A percentile compares a stretch with the other conserved stretches of the same genome.
phyloP scores from a whole-genome alignment of 2,329 filamentous ascomycete genomes.

The Epichloe scottii region DNA sequence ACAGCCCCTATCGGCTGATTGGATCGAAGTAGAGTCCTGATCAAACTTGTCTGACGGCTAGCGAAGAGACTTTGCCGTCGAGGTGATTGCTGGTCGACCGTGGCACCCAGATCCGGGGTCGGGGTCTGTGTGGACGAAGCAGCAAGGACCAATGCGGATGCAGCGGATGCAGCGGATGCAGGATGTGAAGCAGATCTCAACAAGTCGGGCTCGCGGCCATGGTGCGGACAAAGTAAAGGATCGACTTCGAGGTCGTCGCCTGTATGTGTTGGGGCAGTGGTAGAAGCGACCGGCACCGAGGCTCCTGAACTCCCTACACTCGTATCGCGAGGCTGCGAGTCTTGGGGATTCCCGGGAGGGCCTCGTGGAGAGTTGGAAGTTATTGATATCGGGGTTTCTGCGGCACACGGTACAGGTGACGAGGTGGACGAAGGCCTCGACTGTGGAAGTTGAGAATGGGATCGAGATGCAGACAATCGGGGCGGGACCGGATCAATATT shows the following conservation, averaged over 20 bases:
- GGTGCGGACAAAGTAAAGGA: slow-evolving; percentile 1
- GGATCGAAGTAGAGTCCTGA: slow-evolving; percentile 19
- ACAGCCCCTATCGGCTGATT: slow-evolving; percentile 9
- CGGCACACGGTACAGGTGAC: neutral
- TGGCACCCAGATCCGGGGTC: slow-evolving; percentile 9
- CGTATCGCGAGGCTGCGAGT: neutral
- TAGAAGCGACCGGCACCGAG: slow-evolving; percentile 3
- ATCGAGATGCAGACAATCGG: slow-evolving; percentile 4
- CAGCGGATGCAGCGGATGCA: slow-evolving; percentile 10
- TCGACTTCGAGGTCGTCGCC: slow-evolving; percentile 10
- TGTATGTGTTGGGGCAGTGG: slow-evolving; percentile 8
- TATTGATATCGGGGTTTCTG: neutral
- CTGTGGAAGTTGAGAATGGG: slow-evolving; percentile 6
- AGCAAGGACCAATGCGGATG: slow-evolving; percentile 15
- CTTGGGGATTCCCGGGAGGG: neutral
- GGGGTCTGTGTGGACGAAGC: neutral
- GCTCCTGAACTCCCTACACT: neutral
- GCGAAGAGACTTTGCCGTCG: slow-evolving; percentile 23
- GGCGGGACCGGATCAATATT: slow-evolving; percentile 1
- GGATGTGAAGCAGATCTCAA: slow-evolving; percentile 15
- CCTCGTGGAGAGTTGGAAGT: neutral
- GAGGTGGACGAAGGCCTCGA: neutral
- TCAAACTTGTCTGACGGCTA: slow-evolving; percentile 24
- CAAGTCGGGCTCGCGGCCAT: slow-evolving; percentile 15
- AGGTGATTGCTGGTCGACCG: slow-evolving; percentile 10